Evolutionary conservation across 73 alveolate species (phyloP).

Genomic region (Tetrahymena thermophila): DNA sequence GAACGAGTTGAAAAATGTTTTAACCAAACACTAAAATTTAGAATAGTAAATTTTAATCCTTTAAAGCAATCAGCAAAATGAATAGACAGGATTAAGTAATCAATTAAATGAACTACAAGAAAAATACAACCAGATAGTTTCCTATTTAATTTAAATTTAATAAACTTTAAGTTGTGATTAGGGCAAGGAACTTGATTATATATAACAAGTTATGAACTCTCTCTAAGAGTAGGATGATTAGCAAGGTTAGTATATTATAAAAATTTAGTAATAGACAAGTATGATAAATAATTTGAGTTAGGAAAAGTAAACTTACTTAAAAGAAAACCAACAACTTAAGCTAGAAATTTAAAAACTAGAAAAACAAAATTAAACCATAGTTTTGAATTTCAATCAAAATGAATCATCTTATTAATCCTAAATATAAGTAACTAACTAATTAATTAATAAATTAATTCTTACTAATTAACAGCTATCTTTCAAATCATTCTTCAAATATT

Average conservation of each 20-base stretch:
- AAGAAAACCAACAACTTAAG: neutral
- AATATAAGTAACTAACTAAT: neutral
- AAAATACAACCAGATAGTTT: neutral
- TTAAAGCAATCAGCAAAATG: neutral
- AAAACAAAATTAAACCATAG: neutral
- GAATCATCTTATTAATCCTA: neutral
- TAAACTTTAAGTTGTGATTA: neutral
- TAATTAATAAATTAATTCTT: too few relatives aligned
- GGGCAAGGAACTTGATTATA: neutral
- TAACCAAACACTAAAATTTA: neutral
- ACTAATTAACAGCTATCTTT: too few relatives aligned
- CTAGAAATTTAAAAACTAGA: neutral
- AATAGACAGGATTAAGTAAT: neutral
- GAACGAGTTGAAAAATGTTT: neutral
- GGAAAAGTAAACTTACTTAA: neutral
- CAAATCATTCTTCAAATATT: too few relatives aligned
- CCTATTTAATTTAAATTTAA: neutral
- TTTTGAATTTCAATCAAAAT: neutral
- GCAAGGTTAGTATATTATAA: neutral
- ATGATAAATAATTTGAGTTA: neutral
- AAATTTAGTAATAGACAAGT: neutral
- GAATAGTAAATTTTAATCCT: neutral
- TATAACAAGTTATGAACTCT: neutral
- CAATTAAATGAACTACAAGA: neutral
- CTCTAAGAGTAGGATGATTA: neutral